phyloP scores from a whole-genome alignment of 371 early-diverging fungal species.

The Coemansia sp. region DNA sequence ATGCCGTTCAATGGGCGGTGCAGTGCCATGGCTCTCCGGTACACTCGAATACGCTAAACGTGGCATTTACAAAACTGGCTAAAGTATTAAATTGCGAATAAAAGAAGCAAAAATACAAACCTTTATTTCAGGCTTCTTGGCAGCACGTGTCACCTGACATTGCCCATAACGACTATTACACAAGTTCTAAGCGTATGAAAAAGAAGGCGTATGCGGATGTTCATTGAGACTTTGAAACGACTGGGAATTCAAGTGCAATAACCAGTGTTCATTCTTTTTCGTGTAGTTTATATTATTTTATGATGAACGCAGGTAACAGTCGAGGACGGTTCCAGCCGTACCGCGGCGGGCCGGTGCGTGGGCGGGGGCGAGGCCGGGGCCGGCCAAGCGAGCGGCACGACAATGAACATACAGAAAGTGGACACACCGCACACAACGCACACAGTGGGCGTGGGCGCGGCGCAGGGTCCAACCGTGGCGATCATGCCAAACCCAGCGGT shows the following conservation, averaged over 20 bases:
- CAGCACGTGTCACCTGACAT: not conserved
- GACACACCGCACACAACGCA: not conserved
- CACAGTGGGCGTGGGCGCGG: not conserved
- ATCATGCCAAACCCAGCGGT: conserved; percentile 2
- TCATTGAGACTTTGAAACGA: no score
- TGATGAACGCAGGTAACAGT: not conserved
- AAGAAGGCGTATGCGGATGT: no score
- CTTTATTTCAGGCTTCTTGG: no score
- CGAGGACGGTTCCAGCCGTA: not conserved
- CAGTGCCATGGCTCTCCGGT: not conserved
- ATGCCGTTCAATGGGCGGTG: conserved; percentile 38
- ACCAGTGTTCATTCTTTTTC: not conserved
- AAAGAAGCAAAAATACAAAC: not conserved
- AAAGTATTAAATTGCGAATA: not conserved
- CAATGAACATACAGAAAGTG: not conserved
- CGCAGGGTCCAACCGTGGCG: not conserved
- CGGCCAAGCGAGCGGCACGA: not conserved
- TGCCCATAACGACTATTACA: not conserved
- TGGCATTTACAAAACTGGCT: not conserved
- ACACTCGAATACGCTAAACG: not conserved
- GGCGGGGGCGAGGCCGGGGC: conserved; percentile 4
- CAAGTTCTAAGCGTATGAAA: no score
- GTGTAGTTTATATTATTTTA: no score
- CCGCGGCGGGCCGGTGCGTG: not conserved
- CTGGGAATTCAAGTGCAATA: not conserved